Evolutionary conservation across 1,284 basidiomycete genomes (phyloP), one percentile per base, ranked within the genome.

Genomic region (Pholiota adiposa): DNA sequence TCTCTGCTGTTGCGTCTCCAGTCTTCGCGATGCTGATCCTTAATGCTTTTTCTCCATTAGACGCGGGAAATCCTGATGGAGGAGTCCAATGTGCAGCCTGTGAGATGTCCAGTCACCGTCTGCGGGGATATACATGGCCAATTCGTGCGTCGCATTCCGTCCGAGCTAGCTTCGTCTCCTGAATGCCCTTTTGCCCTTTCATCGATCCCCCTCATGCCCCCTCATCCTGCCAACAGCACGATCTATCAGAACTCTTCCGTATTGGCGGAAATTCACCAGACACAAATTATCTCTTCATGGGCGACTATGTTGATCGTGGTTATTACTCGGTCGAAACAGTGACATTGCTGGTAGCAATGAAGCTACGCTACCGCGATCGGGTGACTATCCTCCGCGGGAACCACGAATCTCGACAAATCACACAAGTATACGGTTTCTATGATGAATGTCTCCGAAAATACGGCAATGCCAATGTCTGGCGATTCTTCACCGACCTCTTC

Each of bases 261-360:
- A 99, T 99, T 74, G 97, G 97, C 56, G 97, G 97, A 62, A 98
- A 98, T 82, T 98, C 96, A 44, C 97, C 97, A 60, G 97, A 99
- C 80, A 98, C 97, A 64, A 99, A 99, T 80, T 99, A 99, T 78
- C 92, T 99, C 68, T 99, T 99, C 83, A 99, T 99, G 97, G 97
- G 97, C 48, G 97, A 99, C 83, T 99, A 98, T 73, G 97, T 99
- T 68, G 97, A 99, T 82, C 90, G 97, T 72, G 97, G 97, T 27
- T 99, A 98, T 83, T 99, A 99, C 82, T 98, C 95, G 16, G 97
- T 99, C 56, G 97, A 99, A 80, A 99, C 97, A 1, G 96, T 99
- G 67, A 98, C 96, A 18, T 84, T 99, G n/a, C 90, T 99, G 56
- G 96, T 99, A 56, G 95, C 97, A 16, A 86, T 98, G 76, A 99